Evolutionary conservation across 2,329 filamentous ascomycete species (phyloP), one percentile per base, ranked within the genome.

Genomic region (Celoporthe dispersa): DNA sequence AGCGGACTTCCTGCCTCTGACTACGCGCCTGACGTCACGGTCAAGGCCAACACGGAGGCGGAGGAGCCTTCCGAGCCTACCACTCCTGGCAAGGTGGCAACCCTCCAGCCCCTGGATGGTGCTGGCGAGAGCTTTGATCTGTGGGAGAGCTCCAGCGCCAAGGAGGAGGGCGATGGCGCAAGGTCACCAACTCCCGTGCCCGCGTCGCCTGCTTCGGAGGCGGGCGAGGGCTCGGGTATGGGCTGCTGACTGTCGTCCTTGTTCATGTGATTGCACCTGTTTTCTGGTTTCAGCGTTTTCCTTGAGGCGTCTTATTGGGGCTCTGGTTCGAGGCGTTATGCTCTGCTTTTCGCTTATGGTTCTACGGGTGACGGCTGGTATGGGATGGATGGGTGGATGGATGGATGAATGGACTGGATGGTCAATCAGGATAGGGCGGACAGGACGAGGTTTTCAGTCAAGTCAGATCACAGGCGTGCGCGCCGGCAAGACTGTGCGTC

Each of bases 101-200:
- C 86, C 2, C 78, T 90, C 19, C 79, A 86, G 68, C 85, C 87
- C 0, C 82, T 90, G 6, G 87, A 90, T 67, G 88, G 86, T 62
- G 86, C 87, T 0, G 87, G 85, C 55, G 87, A 89, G 74, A 84
- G 80, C 76, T 88, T 92, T 75, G 89, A 91, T 75, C 84, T 93
- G 22, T 92, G 90, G 90, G 91, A 92, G 79, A 92, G 90, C 76
- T 86, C 84, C 35, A 92, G 89, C 78, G 85, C 86, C 35, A 87
- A 88, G 73, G 90, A 88, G 63, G 90, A 88, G 68, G 75, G 79
- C 1, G 84, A 85, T 33, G 67, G 61, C 3, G 63, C 48, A 33
- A 41, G 35, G 39, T 65, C 69, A 68, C 71, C 31, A 25, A 70
- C 53, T 22, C 71, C 71, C 2, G 33, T 71, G 51, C 66, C 71